These are phyloP conservation scores for Blepharisma japonicum DNA, from an alignment of 73 alveolate genomes.

Conservation along the genomic window DNA sequence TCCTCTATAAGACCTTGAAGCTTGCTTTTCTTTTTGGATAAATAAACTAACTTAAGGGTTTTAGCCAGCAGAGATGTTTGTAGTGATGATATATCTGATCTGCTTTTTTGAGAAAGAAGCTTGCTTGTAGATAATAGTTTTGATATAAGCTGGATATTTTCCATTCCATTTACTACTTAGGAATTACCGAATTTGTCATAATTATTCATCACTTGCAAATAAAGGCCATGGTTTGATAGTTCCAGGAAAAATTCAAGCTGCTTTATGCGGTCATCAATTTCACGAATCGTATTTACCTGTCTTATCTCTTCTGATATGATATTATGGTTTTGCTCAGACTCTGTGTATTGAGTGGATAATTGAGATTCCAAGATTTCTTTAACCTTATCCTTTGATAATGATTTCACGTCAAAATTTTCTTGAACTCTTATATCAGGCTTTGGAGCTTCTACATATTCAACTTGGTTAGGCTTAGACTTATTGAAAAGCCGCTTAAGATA, in stretches of 20 bases:
- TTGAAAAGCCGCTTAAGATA: too few relatives aligned
- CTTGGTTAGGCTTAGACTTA: too few relatives aligned
- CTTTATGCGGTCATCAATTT: neutral
- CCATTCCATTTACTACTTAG: neutral
- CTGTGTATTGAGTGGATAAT: too few relatives aligned
- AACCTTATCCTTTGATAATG: too few relatives aligned
- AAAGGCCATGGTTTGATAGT: constrained; percentile 3
- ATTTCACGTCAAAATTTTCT: too few relatives aligned
- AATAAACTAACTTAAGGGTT: neutral
- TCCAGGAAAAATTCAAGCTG: neutral
- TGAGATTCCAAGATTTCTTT: too few relatives aligned
- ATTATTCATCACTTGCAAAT: constrained; percentile 11
- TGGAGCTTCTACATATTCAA: too few relatives aligned
- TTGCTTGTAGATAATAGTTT: neutral
- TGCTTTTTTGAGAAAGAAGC: neutral
- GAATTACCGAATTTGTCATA: neutral
- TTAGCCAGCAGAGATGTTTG: neutral
- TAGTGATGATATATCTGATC: neutral
- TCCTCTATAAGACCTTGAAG: constrained; percentile 6
- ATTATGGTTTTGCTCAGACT: too few relatives aligned
- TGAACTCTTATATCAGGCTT: too few relatives aligned
- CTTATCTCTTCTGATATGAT: too few relatives aligned
- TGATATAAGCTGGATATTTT: neutral
- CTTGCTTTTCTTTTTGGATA: neutral
- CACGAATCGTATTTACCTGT: neutral